Base-by-base conservation (phyloP, 257 asterid genomes). In the Solanum neorickii region DNA sequence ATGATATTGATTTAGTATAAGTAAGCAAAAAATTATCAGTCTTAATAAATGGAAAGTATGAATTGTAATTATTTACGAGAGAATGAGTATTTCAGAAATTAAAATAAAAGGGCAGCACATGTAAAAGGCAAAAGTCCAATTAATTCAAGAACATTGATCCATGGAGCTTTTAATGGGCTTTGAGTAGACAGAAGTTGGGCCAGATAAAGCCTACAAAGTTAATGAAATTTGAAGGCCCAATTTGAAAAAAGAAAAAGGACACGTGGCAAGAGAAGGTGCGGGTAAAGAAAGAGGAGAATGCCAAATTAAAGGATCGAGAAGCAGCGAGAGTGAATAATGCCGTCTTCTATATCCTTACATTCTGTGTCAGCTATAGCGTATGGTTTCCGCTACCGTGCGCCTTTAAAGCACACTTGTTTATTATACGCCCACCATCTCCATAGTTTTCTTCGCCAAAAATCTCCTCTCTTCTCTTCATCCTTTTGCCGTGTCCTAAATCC, bases 321-420 rank as follows among this genome's bases (percentile, higher is more conserved):
- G 82, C 23, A 42, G 7, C 65, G 20, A 41, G 60, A 27, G 20
- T 41, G 65, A 84, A 49, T 68, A 70, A 65, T 70, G 87, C 78
- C 82, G 46, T 70, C 87, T 84, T 84, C 87, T 7, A 25, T 84
- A 84, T 42, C 85, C 44, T 78, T 78, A 6, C 66, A 46, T 15
- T 78, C 42, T 15, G 39, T 78, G 60, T 75, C 89, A 20, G 86
- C 75, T 27, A 35, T 91, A 68, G 90, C 92, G 89, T 89, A 76
- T 68, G 87, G 89, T 87, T 89, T 89, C 90, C 89, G 93, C 94
- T 91, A 92, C 88, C 91, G 92, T 92, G 88, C 95, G 92, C 96
- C 95, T 73, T 88, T 89, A 4, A 65, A 84, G n/a, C 76, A 87
- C 42, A 87, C 91, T 82, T 73, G 21, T n/a, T 52, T 87, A 88